Base-by-base conservation (phyloP, 371 early-diverging fungal genomes). In the Mucor velutinosus region DNA sequence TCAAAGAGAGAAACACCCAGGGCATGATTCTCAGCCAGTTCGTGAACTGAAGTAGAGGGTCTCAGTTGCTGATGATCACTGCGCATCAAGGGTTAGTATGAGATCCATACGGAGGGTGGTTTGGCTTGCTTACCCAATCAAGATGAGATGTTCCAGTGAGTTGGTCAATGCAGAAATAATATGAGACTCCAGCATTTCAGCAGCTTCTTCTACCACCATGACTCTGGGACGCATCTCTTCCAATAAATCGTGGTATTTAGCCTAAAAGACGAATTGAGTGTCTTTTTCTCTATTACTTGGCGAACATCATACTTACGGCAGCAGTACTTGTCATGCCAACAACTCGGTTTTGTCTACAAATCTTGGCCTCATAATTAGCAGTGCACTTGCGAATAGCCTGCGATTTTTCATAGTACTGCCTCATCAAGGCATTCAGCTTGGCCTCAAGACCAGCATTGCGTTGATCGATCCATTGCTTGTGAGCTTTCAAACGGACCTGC, bases 261-360 rank as follows among this genome's bases (percentile, higher is more conserved):
- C 85, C 88, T 88, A 67, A 19, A 32, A 23, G 15, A 35, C 11
- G 29, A 3, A 17, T 15, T 32, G 29, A 49, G 11, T 27, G 14
- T 14, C 53, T 10, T 15, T 21, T 15, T 53, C 15, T 53, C 14
- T 53, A 14, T 7, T 21, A 7, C 2, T 8, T 10, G 11, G 14
- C 21, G 53, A 17, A 58, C 25, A 47, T 11, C 10, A 56, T 27
- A 74, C 83, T 78, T 77, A 89, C 92, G 11, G 90, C 90, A 7
- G 87, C 92, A 19, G 88, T 89, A 53, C 90, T 91, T 0, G 91
- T 92, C 85, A 89, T 85, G 8, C 89, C 92, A 53, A 91, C 79
- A 4, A 91, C 81, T 41, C 88, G 72, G 47, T 76, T 69, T 1
- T 68, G 62, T 11, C 77, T 76, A 37, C 89, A 83, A 27, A 88